Base-by-base conservation (phyloP, 352 stramenopile species). In the Phytophthora cajani region DNA sequence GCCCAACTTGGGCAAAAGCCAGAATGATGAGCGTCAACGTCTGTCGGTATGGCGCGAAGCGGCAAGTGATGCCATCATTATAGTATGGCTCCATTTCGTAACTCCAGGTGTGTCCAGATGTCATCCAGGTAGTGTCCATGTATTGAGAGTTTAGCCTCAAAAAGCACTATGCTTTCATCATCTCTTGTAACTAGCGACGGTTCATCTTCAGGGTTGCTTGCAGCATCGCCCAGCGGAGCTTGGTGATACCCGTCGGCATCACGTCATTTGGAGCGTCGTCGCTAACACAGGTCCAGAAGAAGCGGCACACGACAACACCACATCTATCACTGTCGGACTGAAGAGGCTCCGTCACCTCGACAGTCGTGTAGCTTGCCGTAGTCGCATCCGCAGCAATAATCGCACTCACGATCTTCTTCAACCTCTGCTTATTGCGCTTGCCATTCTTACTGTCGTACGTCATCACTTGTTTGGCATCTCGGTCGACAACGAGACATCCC, bases 241-340 rank as follows among this genome's bases (percentile, higher is more conserved):
- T 49, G 27, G 46, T 47, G 4, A 64, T 14, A 21, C 58, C 58
- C 8, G 27, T 36, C 17, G 44, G 27, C 1, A 36, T 54, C 19
- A 59, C n/a, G 42, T 59, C 50, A 25, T 33, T 49, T 42, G 19
- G 50, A 16, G 36, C 60, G 2, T 59, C 50, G 21, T 25, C 50
- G 49, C 23, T 40, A 16, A 67, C 60, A 32, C 36, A 46, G 9
- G 19, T 36, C 60, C 60, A 59, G 36, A 67, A 58, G 11, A 52
- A 40, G 10, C 33, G 47, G 10, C 38, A 68, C 21, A 68, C 62
- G 46, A 58, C 58, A 14, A 69, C 62, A 9, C 62, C 51, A 9
- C 62, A 69, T 25, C 25, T 62, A 23, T 62, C 53, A 19, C 54
- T 56, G 14, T 62, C 62, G 7, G n/a, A 40, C 46, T 69, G 61